phyloP scores from a whole-genome alignment of 2,329 filamentous ascomycete species.

The Colletotrichum higginsianum region DNA sequence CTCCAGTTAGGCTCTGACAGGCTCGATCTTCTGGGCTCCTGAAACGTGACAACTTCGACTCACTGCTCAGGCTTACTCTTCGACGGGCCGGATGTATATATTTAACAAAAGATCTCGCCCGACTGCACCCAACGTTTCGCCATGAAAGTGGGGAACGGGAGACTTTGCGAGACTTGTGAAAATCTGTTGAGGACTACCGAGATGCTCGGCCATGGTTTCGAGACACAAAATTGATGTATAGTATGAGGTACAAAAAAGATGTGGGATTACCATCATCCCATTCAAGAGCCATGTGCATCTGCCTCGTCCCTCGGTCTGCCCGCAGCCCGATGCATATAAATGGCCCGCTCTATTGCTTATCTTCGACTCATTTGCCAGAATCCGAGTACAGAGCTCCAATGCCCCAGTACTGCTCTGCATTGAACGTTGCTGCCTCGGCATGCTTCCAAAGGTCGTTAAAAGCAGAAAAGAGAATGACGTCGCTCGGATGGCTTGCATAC shows the following conservation, averaged over 20 bases:
- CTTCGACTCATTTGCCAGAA: conserved; percentile 39
- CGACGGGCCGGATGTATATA: too few relatives aligned
- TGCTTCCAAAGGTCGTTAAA: conserved; percentile 87
- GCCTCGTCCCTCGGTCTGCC: conserved; percentile 20
- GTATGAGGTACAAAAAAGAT: neutral
- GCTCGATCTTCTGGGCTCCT: too few relatives aligned
- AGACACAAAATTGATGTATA: neutral
- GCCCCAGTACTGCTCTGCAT: conserved; percentile 85
- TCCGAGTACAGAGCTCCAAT: conserved; percentile 57
- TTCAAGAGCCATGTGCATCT: neutral
- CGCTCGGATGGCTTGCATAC: conserved; percentile 65
- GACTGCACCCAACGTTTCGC: too few relatives aligned
- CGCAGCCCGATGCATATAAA: conserved; percentile 2
- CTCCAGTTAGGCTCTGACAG: too few relatives aligned
- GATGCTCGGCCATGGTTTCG: neutral
- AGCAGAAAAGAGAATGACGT: conserved; percentile 82
- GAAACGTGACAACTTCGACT: too few relatives aligned
- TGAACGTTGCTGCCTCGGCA: conserved; percentile 73
- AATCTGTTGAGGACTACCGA: neutral
- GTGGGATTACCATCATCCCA: conserved; percentile 8
- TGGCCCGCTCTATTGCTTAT: neutral
- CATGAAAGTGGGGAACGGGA: too few relatives aligned
- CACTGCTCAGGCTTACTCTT: too few relatives aligned
- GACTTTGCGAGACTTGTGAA: too few relatives aligned
- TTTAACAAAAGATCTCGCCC: too few relatives aligned